phyloP scores from a whole-genome alignment of 345 rosid species.

The Capsella bursapastoris region DNA sequence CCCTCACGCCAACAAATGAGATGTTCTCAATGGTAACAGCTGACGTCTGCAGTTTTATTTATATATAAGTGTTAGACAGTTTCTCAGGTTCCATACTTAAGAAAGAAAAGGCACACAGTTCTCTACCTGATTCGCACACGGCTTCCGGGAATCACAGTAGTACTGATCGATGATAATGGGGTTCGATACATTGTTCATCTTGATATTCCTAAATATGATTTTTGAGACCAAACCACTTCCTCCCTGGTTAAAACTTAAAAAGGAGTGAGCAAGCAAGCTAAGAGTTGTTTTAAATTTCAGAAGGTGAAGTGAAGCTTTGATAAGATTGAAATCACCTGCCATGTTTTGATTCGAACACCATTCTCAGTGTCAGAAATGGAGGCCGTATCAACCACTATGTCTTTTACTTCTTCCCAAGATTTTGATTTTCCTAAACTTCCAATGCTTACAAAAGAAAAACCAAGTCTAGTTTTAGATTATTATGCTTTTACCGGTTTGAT shows the following conservation, averaged over 20 bases:
- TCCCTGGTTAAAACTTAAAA: constrained; percentile 55
- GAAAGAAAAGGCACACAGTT: neutral
- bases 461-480: neutral
- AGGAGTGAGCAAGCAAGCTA: constrained; percentile 1
- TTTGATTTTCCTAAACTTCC: constrained; percentile 88
- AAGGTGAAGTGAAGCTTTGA: constrained; percentile 12
- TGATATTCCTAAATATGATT: constrained; percentile 61
- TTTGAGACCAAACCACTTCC: constrained; percentile 72
- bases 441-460: constrained; percentile 51
- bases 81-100: constrained; percentile 5
- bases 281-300: constrained; percentile 11
- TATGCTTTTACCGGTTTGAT: constrained; percentile 2
- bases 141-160: constrained; percentile 72
- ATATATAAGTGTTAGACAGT: constrained; percentile 8
- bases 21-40: constrained; percentile 72
- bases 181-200: constrained; percentile 80
- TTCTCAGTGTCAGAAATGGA: constrained; percentile 68
- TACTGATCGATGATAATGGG: constrained; percentile 89
- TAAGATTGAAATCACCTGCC: constrained; percentile 67
- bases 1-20: constrained; percentile 59
- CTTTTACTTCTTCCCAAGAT: constrained; percentile 60
- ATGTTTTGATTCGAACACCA: constrained; percentile 92
- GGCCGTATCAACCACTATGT: constrained; percentile 65
- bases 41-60: constrained; percentile 61
- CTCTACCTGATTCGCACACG: constrained; percentile 86